Evolutionary conservation across 805 yeast genomes (phyloP).

Genomic region (Zygoascus bituminiphila): DNA sequence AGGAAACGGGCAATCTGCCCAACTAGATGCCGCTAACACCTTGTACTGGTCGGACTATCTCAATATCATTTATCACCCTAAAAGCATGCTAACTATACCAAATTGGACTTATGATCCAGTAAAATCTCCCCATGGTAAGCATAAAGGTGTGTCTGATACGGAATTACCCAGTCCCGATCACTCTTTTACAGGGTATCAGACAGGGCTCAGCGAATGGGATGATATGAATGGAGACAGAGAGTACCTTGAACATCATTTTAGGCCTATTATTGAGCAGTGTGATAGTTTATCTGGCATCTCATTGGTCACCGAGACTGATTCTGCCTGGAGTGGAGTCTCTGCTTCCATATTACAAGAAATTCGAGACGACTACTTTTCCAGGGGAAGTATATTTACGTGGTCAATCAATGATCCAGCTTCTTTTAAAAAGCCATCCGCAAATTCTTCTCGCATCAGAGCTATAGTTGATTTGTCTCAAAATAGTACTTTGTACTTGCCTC

Average conservation of each 20-base stretch:
- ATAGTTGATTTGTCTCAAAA: constrained; percentile 38
- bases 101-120: constrained; percentile 51
- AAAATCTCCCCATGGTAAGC: constrained; percentile 26
- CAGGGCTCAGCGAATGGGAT: constrained; percentile 57
- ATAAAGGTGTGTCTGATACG: constrained; percentile 20
- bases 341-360: constrained; percentile 42
- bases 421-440: constrained; percentile 14
- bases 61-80: constrained; percentile 57
- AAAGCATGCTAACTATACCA: constrained; percentile 42
- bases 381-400: constrained; percentile 41
- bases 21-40: constrained; percentile 36
- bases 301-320: constrained; percentile 59
- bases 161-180: constrained; percentile 4
- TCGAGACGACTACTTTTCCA: constrained; percentile 62
- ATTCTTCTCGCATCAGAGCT: constrained; percentile 38
- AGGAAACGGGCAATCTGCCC: constrained; percentile 19
- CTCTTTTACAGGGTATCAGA: constrained; percentile 26
- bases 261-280: constrained; percentile 62
- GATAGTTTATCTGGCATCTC: constrained; percentile 70
- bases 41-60: constrained; percentile 77
- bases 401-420: constrained; percentile 29
- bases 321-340: constrained; percentile 80
- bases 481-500: constrained; percentile 51
- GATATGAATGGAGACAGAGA: constrained; percentile 29
- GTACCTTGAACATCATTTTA: constrained; percentile 53